Evolutionary conservation across 2,329 filamentous ascomycete species (phyloP).

Genomic region (Metarhizium sp.): DNA sequence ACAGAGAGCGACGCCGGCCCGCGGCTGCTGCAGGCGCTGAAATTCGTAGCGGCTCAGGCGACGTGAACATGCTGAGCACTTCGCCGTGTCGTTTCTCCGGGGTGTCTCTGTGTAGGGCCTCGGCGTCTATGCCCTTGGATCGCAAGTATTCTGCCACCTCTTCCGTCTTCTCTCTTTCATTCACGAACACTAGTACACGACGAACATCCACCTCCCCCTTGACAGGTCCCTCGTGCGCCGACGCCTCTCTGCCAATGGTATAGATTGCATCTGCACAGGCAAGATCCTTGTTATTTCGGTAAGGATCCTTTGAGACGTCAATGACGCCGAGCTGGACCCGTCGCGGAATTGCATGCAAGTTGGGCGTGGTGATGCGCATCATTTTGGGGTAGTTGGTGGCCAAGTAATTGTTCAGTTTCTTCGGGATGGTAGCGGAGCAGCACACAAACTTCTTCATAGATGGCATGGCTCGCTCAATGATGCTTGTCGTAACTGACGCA

Average conservation of each 20-base stretch:
- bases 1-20: constrained; percentile 41
- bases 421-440: constrained; percentile 93
- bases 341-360: constrained; percentile 89
- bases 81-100: constrained; percentile 68
- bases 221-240: constrained; percentile 44
- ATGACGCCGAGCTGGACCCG: constrained; percentile 90
- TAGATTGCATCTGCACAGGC: constrained; percentile 94
- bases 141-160: constrained; percentile 71
- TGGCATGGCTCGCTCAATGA: constrained; percentile 73
- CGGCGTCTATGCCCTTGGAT: constrained; percentile 80
- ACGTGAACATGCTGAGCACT: constrained; percentile 67
- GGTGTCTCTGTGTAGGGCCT: constrained; percentile 78
- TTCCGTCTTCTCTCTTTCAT: constrained; percentile 83
- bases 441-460: constrained; percentile 80
- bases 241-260: constrained; percentile 73
- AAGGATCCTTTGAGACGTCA: constrained; percentile 85
- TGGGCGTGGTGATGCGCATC: constrained; percentile 81
- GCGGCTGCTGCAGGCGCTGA: constrained; percentile 13
- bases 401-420: constrained; percentile 79
- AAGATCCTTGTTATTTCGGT: constrained; percentile 83
- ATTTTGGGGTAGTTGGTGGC: constrained; percentile 74
- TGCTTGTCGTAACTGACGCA: constrained; percentile 67
- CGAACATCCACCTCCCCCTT: constrained; percentile 58
- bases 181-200: constrained; percentile 90
- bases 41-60: constrained; percentile 30